Conservation (phyloP, 1,284 basidiomycete species). For the Tausonia pullulans region DNA sequence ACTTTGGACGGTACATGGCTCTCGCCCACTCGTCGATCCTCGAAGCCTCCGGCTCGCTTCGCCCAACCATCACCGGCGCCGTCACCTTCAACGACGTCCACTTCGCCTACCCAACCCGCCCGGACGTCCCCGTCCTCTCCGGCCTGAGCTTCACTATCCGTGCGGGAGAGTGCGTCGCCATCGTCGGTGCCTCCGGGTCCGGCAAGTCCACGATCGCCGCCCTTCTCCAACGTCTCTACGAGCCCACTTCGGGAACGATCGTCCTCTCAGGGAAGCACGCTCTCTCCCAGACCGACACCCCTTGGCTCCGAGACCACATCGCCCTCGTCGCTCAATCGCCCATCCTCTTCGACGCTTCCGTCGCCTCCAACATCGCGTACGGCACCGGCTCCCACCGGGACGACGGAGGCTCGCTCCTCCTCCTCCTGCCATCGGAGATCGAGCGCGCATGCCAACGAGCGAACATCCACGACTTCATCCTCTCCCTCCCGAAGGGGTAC, state of each 20-base stretch:
- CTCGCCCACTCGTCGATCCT: constrained; percentile 45
- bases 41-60: constrained; percentile 55
- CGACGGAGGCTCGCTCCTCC: constrained; percentile 40
- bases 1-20: constrained; percentile 57
- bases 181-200: constrained; percentile 77
- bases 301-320: constrained; percentile 66
- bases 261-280: constrained; percentile 37
- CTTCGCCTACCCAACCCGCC: constrained; percentile 74
- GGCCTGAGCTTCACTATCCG: constrained; percentile 52
- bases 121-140: constrained; percentile 57
- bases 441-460: constrained; percentile 59
- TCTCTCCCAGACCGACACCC: constrained; percentile 50
- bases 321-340: constrained; percentile 76
- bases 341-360: constrained; percentile 71
- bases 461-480: constrained; percentile 77
- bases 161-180: constrained; percentile 68
- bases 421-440: constrained; percentile 47
- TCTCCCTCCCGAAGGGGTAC: constrained; percentile 67
- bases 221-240: constrained; percentile 74
- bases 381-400: neutral
- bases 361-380: constrained; percentile 79
- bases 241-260: constrained; percentile 56
- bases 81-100: constrained; percentile 58
- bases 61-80: constrained; percentile 53
- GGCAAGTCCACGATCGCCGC: constrained; percentile 80